Evolutionary conservation across 495 filamentous ascomycete genomes (phyloP).

Genomic region (Chaetomidium leptoderma): DNA sequence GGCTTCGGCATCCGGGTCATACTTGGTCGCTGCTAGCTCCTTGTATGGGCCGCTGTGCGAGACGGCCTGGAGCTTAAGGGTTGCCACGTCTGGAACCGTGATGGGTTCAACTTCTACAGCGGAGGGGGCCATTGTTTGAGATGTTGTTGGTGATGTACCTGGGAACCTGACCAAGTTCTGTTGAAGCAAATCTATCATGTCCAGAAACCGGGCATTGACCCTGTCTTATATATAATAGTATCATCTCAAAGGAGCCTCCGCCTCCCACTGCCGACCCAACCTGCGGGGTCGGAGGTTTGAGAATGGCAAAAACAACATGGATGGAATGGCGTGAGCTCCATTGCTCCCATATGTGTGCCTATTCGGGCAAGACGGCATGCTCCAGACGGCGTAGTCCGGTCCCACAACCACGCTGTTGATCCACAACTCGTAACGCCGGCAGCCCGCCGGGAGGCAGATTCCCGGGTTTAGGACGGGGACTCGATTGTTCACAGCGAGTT

Average conservation of each 20-base stretch:
- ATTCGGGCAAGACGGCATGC: conserved; percentile 2
- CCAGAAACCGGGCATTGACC: not conserved
- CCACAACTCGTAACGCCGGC: not conserved
- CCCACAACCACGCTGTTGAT: not conserved
- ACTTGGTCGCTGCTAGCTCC: conserved; percentile 53
- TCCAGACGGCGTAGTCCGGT: not conserved
- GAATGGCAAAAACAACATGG: conserved; percentile 20
- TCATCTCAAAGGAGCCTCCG: too few species aligned
- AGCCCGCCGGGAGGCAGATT: not conserved
- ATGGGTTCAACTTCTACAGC: conserved; percentile 35
- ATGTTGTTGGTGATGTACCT: not conserved
- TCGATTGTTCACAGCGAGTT: not conserved
- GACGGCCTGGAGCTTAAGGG: conserved; percentile 37
- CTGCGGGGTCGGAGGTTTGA: conserved; percentile 14
- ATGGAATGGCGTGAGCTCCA: conserved; percentile 22
- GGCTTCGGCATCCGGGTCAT: conserved; percentile 46
- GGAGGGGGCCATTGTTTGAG: conserved; percentile 29
- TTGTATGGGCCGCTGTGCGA: conserved; percentile 55
- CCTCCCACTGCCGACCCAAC: not conserved
- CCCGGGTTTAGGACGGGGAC: not conserved
- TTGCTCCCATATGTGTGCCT: not conserved
- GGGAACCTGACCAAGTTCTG: not conserved
- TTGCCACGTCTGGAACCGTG: conserved; percentile 25
- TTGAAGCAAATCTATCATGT: not conserved
- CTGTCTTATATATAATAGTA: not conserved